phyloP scores from a whole-genome alignment of 2,329 filamentous ascomycete genomes.

The Aspergillus persii region DNA sequence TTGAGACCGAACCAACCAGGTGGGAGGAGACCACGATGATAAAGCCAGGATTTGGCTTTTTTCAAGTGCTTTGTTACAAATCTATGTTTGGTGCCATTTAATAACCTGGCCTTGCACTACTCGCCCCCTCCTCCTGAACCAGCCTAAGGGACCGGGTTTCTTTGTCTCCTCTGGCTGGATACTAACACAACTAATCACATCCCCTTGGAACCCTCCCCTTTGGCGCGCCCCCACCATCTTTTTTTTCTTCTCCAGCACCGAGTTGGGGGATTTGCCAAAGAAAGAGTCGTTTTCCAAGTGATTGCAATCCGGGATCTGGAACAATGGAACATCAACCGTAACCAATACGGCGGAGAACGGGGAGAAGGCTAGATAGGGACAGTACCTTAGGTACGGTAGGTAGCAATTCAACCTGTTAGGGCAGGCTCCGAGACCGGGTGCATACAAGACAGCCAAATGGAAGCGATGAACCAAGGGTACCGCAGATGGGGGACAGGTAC shows the following conservation, averaged over 20 bases:
- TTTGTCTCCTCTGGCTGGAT: slow-evolving; percentile 7
- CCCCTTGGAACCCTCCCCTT: neutral
- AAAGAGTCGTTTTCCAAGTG: neutral
- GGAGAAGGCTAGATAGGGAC: neutral
- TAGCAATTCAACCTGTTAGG: neutral
- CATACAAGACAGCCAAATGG: neutral
- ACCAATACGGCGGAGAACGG: neutral
- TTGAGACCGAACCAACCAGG: slow-evolving; percentile 22
- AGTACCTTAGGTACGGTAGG: neutral
- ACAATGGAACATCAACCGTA: neutral
- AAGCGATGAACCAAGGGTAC: neutral
- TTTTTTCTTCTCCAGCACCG: neutral
- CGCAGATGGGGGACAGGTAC: neutral
- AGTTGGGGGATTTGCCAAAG: neutral
- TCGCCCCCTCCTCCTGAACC: slow-evolving; percentile 7
- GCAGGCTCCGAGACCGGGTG: neutral
- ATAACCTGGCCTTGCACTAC: neutral
- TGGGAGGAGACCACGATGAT: slow-evolving; percentile 9
- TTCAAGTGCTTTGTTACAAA: slow-evolving; percentile 21
- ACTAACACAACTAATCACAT: neutral
- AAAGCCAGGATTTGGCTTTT: slow-evolving; percentile 18
- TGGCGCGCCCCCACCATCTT: neutral
- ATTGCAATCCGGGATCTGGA: neutral
- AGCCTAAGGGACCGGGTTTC: slow-evolving; percentile 2
- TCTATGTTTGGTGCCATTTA: slow-evolving; percentile 13